phyloP scores from a whole-genome alignment of 2,329 filamentous ascomycete species.

The Xylaria sp. region DNA sequence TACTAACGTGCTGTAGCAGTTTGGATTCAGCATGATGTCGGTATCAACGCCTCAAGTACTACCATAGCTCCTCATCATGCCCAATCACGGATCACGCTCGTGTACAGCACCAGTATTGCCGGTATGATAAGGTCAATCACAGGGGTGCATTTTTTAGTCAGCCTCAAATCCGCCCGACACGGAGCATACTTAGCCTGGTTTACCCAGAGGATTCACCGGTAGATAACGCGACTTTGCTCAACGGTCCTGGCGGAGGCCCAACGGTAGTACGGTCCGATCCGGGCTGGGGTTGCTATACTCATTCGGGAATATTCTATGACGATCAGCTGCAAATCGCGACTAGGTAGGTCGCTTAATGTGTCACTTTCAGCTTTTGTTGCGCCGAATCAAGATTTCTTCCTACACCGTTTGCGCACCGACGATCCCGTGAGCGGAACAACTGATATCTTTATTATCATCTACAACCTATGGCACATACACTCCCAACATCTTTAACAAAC shows the following conservation, averaged over 20 bases:
- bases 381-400: slow-evolving; percentile 28
- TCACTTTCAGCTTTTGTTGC: slow-evolving; percentile 13
- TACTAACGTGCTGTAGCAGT: neutral
- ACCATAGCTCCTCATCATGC: slow-evolving; percentile 10
- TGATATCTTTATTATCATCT: slow-evolving; percentile 9
- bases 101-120: neutral
- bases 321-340: slow-evolving; percentile 20
- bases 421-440: slow-evolving; percentile 1
- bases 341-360: slow-evolving; percentile 14
- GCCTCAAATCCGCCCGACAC: slow-evolving; percentile 2
- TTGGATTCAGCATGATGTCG: slow-evolving; percentile 5
- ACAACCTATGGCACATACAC: slow-evolving; percentile 15
- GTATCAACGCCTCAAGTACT: slow-evolving; percentile 7
- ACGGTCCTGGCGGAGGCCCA: neutral
- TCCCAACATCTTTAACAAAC: neutral
- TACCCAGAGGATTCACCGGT: neutral
- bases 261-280: slow-evolving; percentile 28
- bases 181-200: neutral
- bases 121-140: slow-evolving; percentile 10
- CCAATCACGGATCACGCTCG: slow-evolving; percentile 21
- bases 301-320: slow-evolving; percentile 18
- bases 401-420: slow-evolving; percentile 9
- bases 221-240: neutral
- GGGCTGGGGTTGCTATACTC: neutral
- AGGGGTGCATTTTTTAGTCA: slow-evolving; percentile 6